Percentiles rank a stretch among this genome's conserved stretches.
These are phyloP conservation scores for Zygosaccharomyces bisporus DNA, from an alignment of 805 yeast genomes.

Conservation along the genomic window DNA sequence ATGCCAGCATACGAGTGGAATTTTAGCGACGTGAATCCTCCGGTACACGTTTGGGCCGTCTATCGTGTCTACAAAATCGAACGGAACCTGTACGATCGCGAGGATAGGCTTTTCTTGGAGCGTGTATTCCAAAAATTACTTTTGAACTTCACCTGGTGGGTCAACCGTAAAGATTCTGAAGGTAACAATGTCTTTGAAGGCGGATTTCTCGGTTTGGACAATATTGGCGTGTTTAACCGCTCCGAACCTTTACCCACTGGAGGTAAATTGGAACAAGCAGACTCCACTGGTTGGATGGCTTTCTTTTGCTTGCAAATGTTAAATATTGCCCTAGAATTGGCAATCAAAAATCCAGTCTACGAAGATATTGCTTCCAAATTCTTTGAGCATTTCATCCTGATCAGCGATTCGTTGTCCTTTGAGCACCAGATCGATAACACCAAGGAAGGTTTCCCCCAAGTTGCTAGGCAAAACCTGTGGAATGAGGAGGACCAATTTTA, in stretches of 20 bases:
- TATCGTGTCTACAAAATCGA: slow-evolving; percentile 85
- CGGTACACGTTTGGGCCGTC: slow-evolving; percentile 95
- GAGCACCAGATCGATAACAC: slow-evolving; percentile 35
- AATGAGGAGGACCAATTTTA: slow-evolving; percentile 84
- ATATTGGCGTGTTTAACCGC: slow-evolving; percentile 88
- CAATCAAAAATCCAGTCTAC: slow-evolving; percentile 78
- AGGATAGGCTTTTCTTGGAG: slow-evolving; percentile 79
- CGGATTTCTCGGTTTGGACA: slow-evolving; percentile 88
- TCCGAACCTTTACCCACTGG: slow-evolving; percentile 93
- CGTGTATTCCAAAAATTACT: slow-evolving; percentile 88
- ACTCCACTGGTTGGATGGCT: slow-evolving; percentile 98
- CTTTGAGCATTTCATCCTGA: slow-evolving; percentile 85
- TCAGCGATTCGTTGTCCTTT: slow-evolving; percentile 91
- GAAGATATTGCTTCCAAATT: slow-evolving; percentile 93
- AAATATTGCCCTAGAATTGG: slow-evolving; percentile 85
- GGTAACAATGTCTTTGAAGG: slow-evolving; percentile 93
- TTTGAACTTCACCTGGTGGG: slow-evolving; percentile 96
- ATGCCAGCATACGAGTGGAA: slow-evolving; percentile 97
- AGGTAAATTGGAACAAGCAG: slow-evolving; percentile 87
- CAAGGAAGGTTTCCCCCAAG: slow-evolving; percentile 37
- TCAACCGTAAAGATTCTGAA: slow-evolving; percentile 78
- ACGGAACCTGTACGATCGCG: slow-evolving; percentile 75
- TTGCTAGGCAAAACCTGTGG: slow-evolving; percentile 70
- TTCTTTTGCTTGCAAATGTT: slow-evolving; percentile 87
- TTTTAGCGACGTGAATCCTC: slow-evolving; percentile 92